Percentiles rank a stretch among this genome's conserved stretches.
phyloP scores from a whole-genome alignment of 345 rosid genomes.

The Microthlaspi erraticum region DNA sequence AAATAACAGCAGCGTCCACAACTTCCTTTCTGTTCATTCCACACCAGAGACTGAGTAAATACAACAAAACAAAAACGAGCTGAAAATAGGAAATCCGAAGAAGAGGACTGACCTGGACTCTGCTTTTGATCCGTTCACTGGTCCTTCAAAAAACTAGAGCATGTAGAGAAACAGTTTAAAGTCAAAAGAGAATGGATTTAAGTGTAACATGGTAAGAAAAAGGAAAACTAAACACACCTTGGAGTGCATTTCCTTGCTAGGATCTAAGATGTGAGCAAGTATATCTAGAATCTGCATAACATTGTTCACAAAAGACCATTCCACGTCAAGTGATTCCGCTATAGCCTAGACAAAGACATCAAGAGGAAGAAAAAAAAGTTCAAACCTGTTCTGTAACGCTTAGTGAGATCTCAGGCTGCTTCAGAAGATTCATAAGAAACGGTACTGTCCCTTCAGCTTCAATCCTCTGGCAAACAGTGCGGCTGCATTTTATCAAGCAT shows the following conservation, averaged over 20 bases:
- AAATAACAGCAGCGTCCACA: conserved; percentile 57
- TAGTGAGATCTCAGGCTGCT: conserved; percentile 51
- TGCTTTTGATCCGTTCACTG: conserved; percentile 56
- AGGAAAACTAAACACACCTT: conserved; percentile 56
- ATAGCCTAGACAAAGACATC: conserved; percentile 18
- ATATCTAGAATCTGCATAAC: conserved; percentile 67
- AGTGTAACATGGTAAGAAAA: conserved; percentile 22
- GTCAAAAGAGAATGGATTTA: conserved; percentile 12
- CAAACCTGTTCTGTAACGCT: conserved; percentile 67
- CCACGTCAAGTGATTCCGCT: not conserved
- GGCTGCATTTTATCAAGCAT: conserved; percentile 52
- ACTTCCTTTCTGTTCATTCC: conserved; percentile 52
- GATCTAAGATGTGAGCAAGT: conserved; percentile 73
- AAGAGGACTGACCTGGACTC: conserved; percentile 55
- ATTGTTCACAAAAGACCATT: conserved; percentile 24
- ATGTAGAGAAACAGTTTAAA: conserved; percentile 27
- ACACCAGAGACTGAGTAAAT: conserved; percentile 12
- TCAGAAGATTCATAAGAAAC: conserved; percentile 61
- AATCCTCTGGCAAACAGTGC: conserved; percentile 61
- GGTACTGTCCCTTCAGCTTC: conserved; percentile 71
- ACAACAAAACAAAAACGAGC: not conserved
- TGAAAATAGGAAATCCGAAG: not conserved
- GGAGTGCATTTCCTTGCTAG: conserved; percentile 74
- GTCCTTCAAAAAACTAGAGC: conserved; percentile 65
- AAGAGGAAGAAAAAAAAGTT: conserved; percentile 18